These are phyloP conservation scores for Lichtheimia ramosa DNA, from an alignment of 371 early-diverging fungal genomes.

Conservation along the genomic window DNA sequence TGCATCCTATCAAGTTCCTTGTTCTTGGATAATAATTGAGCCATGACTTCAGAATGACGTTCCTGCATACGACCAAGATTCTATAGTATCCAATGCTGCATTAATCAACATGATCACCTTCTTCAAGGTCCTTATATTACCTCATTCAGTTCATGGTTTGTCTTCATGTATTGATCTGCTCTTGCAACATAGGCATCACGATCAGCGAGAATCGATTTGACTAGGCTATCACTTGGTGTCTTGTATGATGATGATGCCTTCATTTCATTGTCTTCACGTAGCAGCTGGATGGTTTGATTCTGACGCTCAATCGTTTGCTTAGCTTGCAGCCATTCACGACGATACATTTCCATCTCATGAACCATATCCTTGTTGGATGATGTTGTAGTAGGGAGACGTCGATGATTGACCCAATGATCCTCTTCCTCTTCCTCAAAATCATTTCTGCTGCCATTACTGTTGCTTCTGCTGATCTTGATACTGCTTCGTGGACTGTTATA, in stretches of 20 bases:
- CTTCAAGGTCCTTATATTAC: slow-evolving; percentile 8
- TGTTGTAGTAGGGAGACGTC: not conserved
- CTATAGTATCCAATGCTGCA: slow-evolving; percentile 4
- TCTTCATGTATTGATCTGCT: slow-evolving; percentile 17
- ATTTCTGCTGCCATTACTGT: slow-evolving; percentile 11
- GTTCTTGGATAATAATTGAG: slow-evolving; percentile 34
- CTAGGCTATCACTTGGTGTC: slow-evolving; percentile 14
- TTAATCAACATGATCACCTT: not conserved
- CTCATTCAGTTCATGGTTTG: slow-evolving; percentile 26
- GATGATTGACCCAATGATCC: slow-evolving; percentile 14
- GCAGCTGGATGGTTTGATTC: slow-evolving; percentile 25
- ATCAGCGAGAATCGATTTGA: slow-evolving; percentile 28
- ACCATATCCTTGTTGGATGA: slow-evolving; percentile 1
- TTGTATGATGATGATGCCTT: slow-evolving; percentile 3
- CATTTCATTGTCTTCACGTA: slow-evolving; percentile 13
- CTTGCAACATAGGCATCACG: slow-evolving; percentile 20
- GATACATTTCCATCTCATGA: slow-evolving; percentile 15
- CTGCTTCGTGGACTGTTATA: not conserved
- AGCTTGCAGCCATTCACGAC: slow-evolving; percentile 27
- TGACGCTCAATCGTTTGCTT: slow-evolving; percentile 32
- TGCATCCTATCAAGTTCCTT: slow-evolving; percentile 31
- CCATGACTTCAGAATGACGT: slow-evolving; percentile 24
- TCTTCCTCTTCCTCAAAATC: not conserved
- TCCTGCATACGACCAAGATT: slow-evolving; percentile 23
- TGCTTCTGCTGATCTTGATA: slow-evolving; percentile 12